Base-by-base conservation (phyloP, 768 basidiomycete species). In the Russula vinacea region DNA sequence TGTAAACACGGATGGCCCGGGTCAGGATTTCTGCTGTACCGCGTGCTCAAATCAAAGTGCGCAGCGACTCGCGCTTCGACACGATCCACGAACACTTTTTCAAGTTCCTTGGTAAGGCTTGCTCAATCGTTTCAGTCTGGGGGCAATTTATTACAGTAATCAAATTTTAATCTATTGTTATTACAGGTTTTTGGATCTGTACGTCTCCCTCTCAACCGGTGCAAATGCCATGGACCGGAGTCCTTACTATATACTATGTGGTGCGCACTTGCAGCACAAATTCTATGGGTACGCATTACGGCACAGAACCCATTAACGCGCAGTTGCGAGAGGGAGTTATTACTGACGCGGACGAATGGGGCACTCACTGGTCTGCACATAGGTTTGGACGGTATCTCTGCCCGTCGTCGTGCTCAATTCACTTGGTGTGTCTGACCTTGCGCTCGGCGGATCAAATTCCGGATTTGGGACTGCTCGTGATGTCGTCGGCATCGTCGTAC, bases 21-120 rank as follows among this genome's bases (percentile, higher is more conserved):
- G 6, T 35, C 35, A 79, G 86, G 83, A 0, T 90, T 88, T 73
- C 76, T 88, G 5, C 78, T 88, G 32, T 85, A 83, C 74, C 82
- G 87, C n/a, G 86, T 90, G 5, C 70, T 90, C 50, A 87, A 85
- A 84, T 78, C 10, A 86, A n/a, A n/a, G n/a, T n/a, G n/a, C n/a
- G 87, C 1, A 83, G 80, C 68, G 87, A 90, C 68, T 78, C 76
- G 4, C 80, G 87, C 1, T 89, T 89, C 70, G 86, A 90, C 67
- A 80, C 84, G 19, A 87, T 89, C 58, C 77, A 87, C 7, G 78
- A 78, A 2, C 79, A 84, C 72, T 88, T 88, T 73, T 82, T 83
- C 76, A 84, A 83, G 68, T 88, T 88, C 69, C 73, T 85, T 8
- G 84, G 76, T 51, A 19, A 9, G 44, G 45, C 45, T 10, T 9